Evolutionary conservation across 768 basidiomycete species (phyloP).

Genomic region (Leucocoprinus birnbaumii): DNA sequence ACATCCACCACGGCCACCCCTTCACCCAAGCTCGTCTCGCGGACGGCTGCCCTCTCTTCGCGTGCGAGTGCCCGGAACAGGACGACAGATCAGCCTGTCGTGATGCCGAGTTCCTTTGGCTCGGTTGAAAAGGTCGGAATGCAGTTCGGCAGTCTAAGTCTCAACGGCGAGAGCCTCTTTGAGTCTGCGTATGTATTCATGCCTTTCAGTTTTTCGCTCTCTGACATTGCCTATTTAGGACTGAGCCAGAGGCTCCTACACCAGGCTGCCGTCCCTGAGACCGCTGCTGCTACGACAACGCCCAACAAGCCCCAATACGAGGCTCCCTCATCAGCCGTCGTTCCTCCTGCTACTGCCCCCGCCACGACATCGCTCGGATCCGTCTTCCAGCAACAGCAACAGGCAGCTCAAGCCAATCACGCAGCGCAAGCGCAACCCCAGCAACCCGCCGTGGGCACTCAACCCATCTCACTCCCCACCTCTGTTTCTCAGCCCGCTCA

Average conservation of each 20-base stretch:
- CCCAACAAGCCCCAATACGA: conserved; percentile 29
- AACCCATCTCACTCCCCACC: conserved; percentile 26
- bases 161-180: conserved; percentile 64
- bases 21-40: conserved; percentile 49
- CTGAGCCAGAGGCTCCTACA: conserved; percentile 31
- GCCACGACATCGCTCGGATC: conserved; percentile 35
- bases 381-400: conserved; percentile 45
- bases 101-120: conserved; percentile 72
- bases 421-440: conserved; percentile 30
- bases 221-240: conserved; percentile 17
- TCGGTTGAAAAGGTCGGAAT: conserved; percentile 79
- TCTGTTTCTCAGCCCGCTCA: conserved; percentile 39
- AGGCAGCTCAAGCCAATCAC: conserved; percentile 24
- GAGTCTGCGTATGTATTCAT: conserved; percentile 47
- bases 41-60: conserved; percentile 51
- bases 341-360: conserved; percentile 38
- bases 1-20: conserved; percentile 39
- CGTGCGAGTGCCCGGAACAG: conserved; percentile 65
- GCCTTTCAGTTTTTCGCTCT: conserved; percentile 1
- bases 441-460: conserved; percentile 19
- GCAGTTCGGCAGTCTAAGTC: conserved; percentile 85
- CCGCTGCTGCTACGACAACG: conserved; percentile 22
- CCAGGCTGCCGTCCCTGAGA: conserved; percentile 23
- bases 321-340: conserved; percentile 30
- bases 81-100: conserved; percentile 73